Evolutionary conservation across 306 rosid species (phyloP).

Genomic region (Castanea sativa): DNA sequence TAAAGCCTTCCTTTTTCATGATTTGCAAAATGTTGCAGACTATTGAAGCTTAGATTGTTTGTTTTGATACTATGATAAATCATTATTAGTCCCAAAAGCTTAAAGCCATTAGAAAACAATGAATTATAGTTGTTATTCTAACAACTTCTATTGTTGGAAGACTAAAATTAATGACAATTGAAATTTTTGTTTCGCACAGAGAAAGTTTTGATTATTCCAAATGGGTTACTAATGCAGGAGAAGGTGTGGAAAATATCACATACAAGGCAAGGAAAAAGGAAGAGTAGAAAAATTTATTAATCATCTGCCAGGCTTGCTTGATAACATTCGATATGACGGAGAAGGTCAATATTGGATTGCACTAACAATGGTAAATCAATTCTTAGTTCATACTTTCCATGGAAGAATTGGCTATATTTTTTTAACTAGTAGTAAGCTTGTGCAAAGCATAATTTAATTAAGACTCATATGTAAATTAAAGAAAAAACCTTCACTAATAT

Average conservation of each 20-base stretch:
- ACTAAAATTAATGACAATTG: not conserved
- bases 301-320: conserved; percentile 55
- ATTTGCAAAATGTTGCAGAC: no score
- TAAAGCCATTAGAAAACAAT: no score
- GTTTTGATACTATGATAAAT: no score
- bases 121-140: no score
- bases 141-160: no score
- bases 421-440: not conserved
- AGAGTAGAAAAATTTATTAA: conserved; percentile 41
- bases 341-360: conserved; percentile 62
- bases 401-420: not conserved
- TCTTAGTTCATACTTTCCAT: not conserved
- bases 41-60: no score
- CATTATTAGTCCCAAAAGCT: no score
- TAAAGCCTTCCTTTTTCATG: no score
- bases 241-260: conserved; percentile 55
- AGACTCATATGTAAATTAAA: no score
- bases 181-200: not conserved
- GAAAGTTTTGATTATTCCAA: not conserved
- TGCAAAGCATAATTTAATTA: not conserved
- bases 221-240: conserved; percentile 29
- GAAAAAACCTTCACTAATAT: no score
- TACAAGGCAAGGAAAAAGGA: conserved; percentile 53
- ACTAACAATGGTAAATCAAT: conserved; percentile 24
- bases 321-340: conserved; percentile 66